phyloP scores from a whole-genome alignment of 306 rosid species.

The Argentina anserina region DNA sequence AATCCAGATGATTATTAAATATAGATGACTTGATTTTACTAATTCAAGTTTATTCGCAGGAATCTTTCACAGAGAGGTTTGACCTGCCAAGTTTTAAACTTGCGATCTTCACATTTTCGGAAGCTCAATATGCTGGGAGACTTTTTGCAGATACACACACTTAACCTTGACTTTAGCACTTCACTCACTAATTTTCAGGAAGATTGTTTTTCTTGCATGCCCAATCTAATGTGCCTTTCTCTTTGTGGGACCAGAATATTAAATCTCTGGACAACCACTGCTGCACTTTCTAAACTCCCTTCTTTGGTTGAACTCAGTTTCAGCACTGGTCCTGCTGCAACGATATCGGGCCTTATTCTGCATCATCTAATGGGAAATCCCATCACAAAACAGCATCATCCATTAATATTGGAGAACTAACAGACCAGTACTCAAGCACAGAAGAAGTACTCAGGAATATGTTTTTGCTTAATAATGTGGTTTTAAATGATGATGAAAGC shows the following conservation, averaged over 20 bases:
- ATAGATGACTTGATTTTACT: constrained; percentile 15
- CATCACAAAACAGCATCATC: constrained; percentile 29
- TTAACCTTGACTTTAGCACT: constrained; percentile 71
- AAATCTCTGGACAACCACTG: constrained; percentile 84
- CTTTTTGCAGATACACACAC: constrained; percentile 62
- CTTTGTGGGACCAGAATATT: constrained; percentile 73
- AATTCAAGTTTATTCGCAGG: constrained; percentile 41
- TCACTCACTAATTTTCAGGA: constrained; percentile 59
- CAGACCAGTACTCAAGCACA: constrained; percentile 32
- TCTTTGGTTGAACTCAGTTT: constrained; percentile 73
- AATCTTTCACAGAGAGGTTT: constrained; percentile 67
- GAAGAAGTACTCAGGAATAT: constrained; percentile 45
- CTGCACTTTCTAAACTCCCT: constrained; percentile 74
- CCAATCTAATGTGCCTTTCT: constrained; percentile 65
- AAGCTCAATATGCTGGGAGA: constrained; percentile 70
- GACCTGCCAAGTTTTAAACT: constrained; percentile 63
- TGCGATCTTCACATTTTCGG: constrained; percentile 61
- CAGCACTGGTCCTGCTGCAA: constrained; percentile 62
- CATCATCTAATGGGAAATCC: constrained; percentile 42
- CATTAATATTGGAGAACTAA: constrained; percentile 26
- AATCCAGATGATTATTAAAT: too few species aligned
- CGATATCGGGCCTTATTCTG: constrained; percentile 43
- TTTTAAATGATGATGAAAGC: constrained; percentile 43
- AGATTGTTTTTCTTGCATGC: constrained; percentile 79
- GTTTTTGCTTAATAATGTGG: constrained; percentile 42